These are phyloP conservation scores for Gaeumannomyces sp. DNA, from an alignment of 2,329 filamentous ascomycete species.

Conservation along the genomic window DNA sequence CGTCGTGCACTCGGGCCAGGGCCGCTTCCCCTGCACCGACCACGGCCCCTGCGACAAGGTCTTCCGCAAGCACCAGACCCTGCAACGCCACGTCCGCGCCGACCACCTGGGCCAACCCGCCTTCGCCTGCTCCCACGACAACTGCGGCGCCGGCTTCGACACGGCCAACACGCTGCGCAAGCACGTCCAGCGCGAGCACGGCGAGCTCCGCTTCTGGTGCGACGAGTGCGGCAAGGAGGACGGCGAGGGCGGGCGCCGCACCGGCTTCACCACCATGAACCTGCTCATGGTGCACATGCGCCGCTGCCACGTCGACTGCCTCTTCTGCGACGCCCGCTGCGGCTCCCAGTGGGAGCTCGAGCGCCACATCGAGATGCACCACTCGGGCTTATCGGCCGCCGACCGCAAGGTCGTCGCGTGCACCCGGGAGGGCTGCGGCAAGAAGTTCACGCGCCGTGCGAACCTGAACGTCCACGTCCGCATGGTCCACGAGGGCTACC, in stretches of 20 bases:
- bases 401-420: conserved; percentile 63
- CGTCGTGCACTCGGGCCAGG: conserved; percentile 70
- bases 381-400: conserved; percentile 56
- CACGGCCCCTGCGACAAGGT: conserved; percentile 65
- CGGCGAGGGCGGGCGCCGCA: conserved; percentile 27
- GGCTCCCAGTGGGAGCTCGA: conserved; percentile 62
- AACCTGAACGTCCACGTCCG: conserved; percentile 78
- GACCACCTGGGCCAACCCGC: conserved; percentile 68
- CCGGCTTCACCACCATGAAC: conserved; percentile 62
- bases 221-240: conserved; percentile 52
- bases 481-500: conserved; percentile 67
- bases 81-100: conserved; percentile 74
- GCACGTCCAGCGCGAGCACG: conserved; percentile 67
- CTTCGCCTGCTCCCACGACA: conserved; percentile 58
- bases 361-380: conserved; percentile 71
- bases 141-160: conserved; percentile 66
- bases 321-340: conserved; percentile 66
- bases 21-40: conserved; percentile 67
- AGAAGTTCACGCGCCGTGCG: conserved; percentile 74
- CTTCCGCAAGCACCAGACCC: conserved; percentile 82
- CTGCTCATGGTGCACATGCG: conserved; percentile 69
- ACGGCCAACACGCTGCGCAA: conserved; percentile 63
- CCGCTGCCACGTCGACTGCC: conserved; percentile 67
- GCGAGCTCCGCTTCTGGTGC: conserved; percentile 67
- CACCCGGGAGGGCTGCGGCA: conserved; percentile 60